Evolutionary conservation across 2,329 filamentous ascomycete genomes (phyloP), one percentile per base, ranked within the genome.

Genomic region (Gnomoniopsis smithogilvyi): DNA sequence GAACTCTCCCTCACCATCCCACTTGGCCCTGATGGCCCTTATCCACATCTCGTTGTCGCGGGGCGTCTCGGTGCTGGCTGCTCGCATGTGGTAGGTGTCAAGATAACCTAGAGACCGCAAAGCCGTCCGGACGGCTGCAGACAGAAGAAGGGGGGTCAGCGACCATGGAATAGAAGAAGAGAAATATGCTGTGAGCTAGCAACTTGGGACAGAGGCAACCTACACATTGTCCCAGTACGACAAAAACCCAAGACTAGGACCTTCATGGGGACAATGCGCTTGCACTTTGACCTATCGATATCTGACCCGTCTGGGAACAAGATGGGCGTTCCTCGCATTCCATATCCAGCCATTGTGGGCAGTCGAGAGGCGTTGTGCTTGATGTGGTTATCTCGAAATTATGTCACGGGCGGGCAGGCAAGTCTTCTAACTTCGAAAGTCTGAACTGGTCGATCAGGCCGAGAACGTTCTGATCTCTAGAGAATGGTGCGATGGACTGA

Each of bases 171-270:
- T 6, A 24, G 11, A 48, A 15, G 6, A 12, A 48, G 11, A 24
- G 21, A 14, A 21, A 21, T n/a, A n/a, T n/a, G 22, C 19, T 46
- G 17, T 4, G 7, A 15, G 11, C 15, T 21, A 2, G 26, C 26
- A 8, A 30, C 4, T 4, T 30, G 26, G 33, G 4, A 21, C 15
- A 6, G 12, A 17, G 6, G 6, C 6, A 1, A 51, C 60, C 50
- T 19, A 62, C 60, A 62, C 54, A 48, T 60, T 30, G 60, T 62
- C 54, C 60, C 60, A 1, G 60, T 62, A 63, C 88, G 80, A 57
- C 86, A 86, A 19, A 90, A 79, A 49, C 88, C 88, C 0, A 92
- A 79, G 50, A 87, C 82, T 36, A 91, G 82, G 50, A 91, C 84
- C 69, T 84, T 84, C 88, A 91, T 91, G 36, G 88, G 88, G 54